Percentiles rank a stretch among this genome's conserved stretches.
Conservation (phyloP, 495 filamentous ascomycete genomes). For the Talaromyces trachyspermus region DNA sequence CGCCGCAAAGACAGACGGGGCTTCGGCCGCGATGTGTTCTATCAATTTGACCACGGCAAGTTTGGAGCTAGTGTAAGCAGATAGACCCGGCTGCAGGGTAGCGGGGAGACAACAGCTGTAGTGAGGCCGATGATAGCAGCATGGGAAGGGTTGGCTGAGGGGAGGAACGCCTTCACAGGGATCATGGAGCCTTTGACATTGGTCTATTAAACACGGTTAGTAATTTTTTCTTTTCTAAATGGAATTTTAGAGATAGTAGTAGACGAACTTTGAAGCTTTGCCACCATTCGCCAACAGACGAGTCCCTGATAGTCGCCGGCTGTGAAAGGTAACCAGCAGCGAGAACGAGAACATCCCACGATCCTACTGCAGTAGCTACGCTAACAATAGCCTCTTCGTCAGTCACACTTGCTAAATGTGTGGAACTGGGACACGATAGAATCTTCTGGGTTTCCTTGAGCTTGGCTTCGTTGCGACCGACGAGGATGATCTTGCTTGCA, state of each 20-base stretch:
- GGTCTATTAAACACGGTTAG: conserved; percentile 16
- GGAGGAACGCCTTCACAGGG: conserved; percentile 27
- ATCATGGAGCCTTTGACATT: conserved; percentile 35
- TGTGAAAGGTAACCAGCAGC: conserved; percentile 22
- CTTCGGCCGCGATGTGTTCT: conserved; percentile 33
- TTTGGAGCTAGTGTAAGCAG: conserved; percentile 34
- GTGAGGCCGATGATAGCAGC: conserved; percentile 27
- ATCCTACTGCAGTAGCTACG: conserved; percentile 16
- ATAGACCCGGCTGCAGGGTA: conserved; percentile 17
- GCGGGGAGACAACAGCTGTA: conserved; percentile 14
- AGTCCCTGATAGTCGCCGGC: conserved; percentile 14
- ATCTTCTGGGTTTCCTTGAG: too few relatives aligned
- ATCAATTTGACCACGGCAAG: conserved; percentile 28
- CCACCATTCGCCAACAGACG: conserved; percentile 28
- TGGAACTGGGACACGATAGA: too few relatives aligned
- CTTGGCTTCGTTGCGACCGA: too few relatives aligned
- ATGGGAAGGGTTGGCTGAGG: conserved; percentile 21
- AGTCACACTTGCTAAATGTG: too few relatives aligned
- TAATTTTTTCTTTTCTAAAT: not conserved
- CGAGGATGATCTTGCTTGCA: too few relatives aligned
- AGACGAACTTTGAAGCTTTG: conserved; percentile 24
- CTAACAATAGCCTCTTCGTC: too few relatives aligned
- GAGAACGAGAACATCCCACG: conserved; percentile 29
- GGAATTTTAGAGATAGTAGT: not conserved
- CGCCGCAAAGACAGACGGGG: conserved; percentile 27